Conservation (phyloP, 305 asterid species). For the Solanum hybrid region DNA sequence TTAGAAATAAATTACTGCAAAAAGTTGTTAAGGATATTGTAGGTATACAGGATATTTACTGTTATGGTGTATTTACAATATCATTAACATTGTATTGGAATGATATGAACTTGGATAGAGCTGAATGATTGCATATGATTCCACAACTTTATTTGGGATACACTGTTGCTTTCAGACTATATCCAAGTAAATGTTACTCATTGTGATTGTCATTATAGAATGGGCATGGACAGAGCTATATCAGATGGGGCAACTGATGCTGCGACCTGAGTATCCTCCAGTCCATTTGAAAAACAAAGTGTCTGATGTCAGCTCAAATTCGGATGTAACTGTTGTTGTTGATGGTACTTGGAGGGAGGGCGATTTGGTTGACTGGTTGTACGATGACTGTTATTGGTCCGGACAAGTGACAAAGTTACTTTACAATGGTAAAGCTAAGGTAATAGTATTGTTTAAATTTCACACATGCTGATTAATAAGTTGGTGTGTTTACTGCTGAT, state of each 20-base stretch:
- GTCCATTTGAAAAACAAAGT: slow-evolving; percentile 16
- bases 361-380: slow-evolving; percentile 64
- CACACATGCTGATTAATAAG: not conserved
- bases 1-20: not conserved
- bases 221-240: slow-evolving; percentile 26
- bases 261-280: slow-evolving; percentile 63
- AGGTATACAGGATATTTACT: not conserved
- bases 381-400: slow-evolving; percentile 48
- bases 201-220: slow-evolving; percentile 32
- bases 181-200: not conserved
- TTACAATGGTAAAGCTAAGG: slow-evolving; percentile 45
- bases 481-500: not conserved
- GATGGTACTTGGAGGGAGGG: slow-evolving; percentile 56
- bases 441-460: slow-evolving; percentile 16
- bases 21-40: not conserved
- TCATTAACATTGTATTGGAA: not conserved
- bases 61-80: not conserved
- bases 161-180: not conserved
- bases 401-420: slow-evolving; percentile 41
- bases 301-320: slow-evolving; percentile 22
- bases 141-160: not conserved
- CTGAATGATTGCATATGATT: not conserved
- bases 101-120: not conserved
- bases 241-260: slow-evolving; percentile 39
- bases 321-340: slow-evolving; percentile 38